Evolutionary conservation across 2,329 filamentous ascomycete species (phyloP).

Genomic region (Aspergillus quadricinctus): DNA sequence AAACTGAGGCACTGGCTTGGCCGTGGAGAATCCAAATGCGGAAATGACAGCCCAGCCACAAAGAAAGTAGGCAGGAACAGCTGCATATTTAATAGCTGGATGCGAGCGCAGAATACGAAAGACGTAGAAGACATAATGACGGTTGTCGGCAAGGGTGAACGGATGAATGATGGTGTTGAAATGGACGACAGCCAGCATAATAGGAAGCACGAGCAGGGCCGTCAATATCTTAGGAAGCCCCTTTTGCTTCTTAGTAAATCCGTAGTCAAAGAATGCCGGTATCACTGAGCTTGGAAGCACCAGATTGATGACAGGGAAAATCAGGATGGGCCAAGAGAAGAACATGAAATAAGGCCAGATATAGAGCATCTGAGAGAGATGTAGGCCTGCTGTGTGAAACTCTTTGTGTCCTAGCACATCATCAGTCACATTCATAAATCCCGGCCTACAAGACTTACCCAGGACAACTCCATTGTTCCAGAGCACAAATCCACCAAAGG

Average conservation of each 20-base stretch:
- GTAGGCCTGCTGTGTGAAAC: constrained; percentile 85
- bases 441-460: constrained; percentile 48
- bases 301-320: constrained; percentile 50
- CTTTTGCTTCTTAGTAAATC: constrained; percentile 27
- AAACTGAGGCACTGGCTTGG: constrained; percentile 17
- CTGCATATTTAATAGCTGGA: constrained; percentile 59
- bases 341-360: constrained; percentile 87
- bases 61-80: constrained; percentile 65
- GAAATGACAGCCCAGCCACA: constrained; percentile 66
- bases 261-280: constrained; percentile 31
- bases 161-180: constrained; percentile 93
- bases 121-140: constrained; percentile 95
- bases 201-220: constrained; percentile 30
- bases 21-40: constrained; percentile 49
- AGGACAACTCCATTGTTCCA: constrained; percentile 93
- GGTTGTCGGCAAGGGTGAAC: constrained; percentile 92
- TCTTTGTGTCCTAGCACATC: constrained; percentile 73
- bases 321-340: constrained; percentile 77
- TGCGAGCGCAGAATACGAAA: constrained; percentile 77
- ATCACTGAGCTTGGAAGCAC: constrained; percentile 31
- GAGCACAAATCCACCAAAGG: constrained; percentile 70
- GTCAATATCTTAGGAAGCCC: constrained; percentile 38
- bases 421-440: background rate
- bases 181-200: constrained; percentile 54
- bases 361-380: constrained; percentile 90